Conservation (phyloP, 1,139 yeast species). For the Candida tropicalis region DNA sequence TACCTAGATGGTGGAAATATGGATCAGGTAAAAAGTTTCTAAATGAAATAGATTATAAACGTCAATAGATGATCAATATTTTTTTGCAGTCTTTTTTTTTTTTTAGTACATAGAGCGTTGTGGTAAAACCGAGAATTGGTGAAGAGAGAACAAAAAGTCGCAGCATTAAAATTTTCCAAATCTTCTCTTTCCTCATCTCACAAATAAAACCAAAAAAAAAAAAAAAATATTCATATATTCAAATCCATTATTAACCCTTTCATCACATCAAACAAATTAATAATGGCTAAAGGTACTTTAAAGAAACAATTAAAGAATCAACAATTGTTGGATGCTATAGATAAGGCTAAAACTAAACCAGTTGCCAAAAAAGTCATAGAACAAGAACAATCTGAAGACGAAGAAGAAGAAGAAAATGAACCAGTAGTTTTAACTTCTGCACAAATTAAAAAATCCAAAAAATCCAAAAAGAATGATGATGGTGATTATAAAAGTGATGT, state of each 20-base stretch:
- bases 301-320: constrained; percentile 40
- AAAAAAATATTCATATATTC: background rate
- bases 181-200: no score
- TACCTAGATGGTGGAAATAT: constrained; percentile 84
- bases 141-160: background rate
- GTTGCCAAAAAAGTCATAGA: constrained; percentile 14
- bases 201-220: background rate
- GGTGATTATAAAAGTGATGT: constrained; percentile 49
- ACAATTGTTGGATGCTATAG: constrained; percentile 28
- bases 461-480: constrained; percentile 21
- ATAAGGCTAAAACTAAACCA: constrained; percentile 30
- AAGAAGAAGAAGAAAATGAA: constrained; percentile 11
- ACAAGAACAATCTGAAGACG: constrained; percentile 11
- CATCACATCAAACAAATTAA: background rate
- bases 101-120: background rate
- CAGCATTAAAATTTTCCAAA: no score
- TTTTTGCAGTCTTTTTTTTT: background rate
- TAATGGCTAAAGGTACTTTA: constrained; percentile 35
- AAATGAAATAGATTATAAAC: constrained; percentile 34
- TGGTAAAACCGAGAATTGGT: no score
- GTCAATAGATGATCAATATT: background rate
- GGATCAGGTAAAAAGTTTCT: constrained; percentile 59
- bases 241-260: background rate
- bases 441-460: constrained; percentile 13
- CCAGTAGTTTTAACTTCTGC: constrained; percentile 12